These are phyloP conservation scores for Lolium multiflorum DNA, from an alignment of 176 grass and related monocot species.

Conservation along the genomic window DNA sequence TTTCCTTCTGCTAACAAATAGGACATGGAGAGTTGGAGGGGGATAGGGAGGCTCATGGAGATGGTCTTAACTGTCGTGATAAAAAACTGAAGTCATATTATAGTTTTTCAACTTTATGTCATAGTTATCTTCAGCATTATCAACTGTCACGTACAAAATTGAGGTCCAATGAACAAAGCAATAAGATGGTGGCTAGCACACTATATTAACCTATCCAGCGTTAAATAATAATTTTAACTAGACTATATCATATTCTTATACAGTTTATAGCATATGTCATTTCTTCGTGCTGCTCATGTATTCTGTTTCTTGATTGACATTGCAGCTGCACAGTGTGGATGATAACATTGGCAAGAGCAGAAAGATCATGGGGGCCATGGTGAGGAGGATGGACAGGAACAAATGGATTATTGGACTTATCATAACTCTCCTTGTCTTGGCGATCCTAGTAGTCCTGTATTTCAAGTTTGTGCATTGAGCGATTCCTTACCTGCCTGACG, in stretches of 20 bases:
- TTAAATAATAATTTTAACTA: conserved; percentile 28
- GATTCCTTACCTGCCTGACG: neutral
- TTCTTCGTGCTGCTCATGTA: neutral
- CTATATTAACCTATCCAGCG: neutral
- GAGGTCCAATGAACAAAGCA: neutral
- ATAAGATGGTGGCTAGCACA: conserved; percentile 9
- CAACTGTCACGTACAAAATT: conserved; percentile 4
- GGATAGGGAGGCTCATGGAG: neutral
- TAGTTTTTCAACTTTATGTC: conserved; percentile 1
- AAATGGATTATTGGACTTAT: conserved; percentile 83
- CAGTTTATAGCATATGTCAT: neutral
- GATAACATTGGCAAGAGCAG: conserved; percentile 73
- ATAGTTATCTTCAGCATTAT: conserved; percentile 5
- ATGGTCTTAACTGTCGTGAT: neutral
- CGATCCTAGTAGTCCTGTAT: conserved; percentile 75
- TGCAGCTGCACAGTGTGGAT: conserved; percentile 68
- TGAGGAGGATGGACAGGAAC: conserved; percentile 82
- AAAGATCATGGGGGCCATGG: conserved; percentile 71
- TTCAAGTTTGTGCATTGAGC: conserved; percentile 76
- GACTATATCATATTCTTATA: neutral
- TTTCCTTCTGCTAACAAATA: neutral
- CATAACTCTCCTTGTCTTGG: conserved; percentile 59
- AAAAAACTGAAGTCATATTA: neutral
- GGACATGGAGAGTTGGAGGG: neutral
- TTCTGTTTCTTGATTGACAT: conserved; percentile 28